Evolutionary conservation across 2,329 filamentous ascomycete genomes (phyloP), one percentile per base, ranked within the genome.

Genomic region (Aciculosporium take): DNA sequence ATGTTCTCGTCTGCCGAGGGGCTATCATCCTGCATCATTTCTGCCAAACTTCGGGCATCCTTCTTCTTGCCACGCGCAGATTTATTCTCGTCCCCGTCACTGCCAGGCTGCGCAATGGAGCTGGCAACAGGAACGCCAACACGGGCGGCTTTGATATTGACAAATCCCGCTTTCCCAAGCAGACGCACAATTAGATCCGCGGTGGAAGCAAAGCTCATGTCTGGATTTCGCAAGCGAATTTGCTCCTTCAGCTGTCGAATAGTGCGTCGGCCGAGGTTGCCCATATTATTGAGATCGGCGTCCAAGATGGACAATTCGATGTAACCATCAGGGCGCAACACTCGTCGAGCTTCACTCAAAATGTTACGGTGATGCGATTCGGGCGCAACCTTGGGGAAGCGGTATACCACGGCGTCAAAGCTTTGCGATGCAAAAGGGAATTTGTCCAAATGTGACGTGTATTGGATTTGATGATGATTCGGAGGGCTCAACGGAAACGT

Each of bases 241-340:
- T 72, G 68, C 52, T 85, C 79, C 59, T 88, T 89, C 43, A 89
- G 63, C 0, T 69, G 72, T 4, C 83, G 74, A 3, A 89, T 71
- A 0, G 79, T 73, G 13, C 78, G 74, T 5, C 84, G 73, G 1
- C 79, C 77, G 12, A 73, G 72, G 41, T 73, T 79, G 0, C 84
- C 84, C 81, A 89, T 87, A 54, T 85, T 86, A 59, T 86, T 78
- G 45, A 91, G 70, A 53, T 91, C 84, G 9, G 86, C 69, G 48
- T 91, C 84, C 1, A 91, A 69, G 29, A 87, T 78, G 0, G 78
- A 80, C 15, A 88, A 64, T 58, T 91, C 84, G n/a, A 91, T 71
- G 53, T 79, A 83, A 0, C 84, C 84, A 9, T 81, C 81, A 0
- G 84, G 81, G 47, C 82, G 79, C 23, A 91, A 66, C 0, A 89